phyloP scores from a whole-genome alignment of 2,329 filamentous ascomycete genomes.

The Emydomyces testavorans region DNA sequence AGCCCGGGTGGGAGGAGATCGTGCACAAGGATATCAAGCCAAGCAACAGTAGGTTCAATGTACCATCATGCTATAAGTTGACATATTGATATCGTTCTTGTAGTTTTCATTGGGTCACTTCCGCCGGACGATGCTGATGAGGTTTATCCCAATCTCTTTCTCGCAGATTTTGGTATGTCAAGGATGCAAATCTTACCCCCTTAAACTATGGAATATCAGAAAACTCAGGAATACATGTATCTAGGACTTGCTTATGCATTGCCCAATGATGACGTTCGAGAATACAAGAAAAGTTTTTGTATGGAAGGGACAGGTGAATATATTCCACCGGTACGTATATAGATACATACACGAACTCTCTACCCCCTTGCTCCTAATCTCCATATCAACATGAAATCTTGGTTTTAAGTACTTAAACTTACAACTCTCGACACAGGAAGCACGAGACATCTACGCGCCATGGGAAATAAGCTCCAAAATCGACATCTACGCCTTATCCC shows the following conservation, averaged over 20 bases:
- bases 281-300: conserved; percentile 7
- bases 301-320: conserved; percentile 6
- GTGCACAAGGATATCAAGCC: conserved; percentile 13
- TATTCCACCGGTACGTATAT: conserved; percentile 10
- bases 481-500: conserved; percentile 11
- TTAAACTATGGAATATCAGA: too few species aligned
- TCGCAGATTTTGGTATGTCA: conserved; percentile 11
- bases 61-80: too few species aligned
- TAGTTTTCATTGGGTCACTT: conserved; percentile 8
- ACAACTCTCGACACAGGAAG: conserved; percentile 6
- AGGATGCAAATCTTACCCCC: neutral
- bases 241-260: conserved; percentile 11
- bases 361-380: neutral
- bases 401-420: neutral
- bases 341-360: too few species aligned
- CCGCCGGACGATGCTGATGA: conserved; percentile 8
- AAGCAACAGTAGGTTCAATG: conserved; percentile 10
- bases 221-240: too few species aligned
- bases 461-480: conserved; percentile 6
- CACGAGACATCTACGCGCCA: neutral
- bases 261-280: conserved; percentile 12
- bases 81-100: too few species aligned
- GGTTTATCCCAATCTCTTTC: conserved; percentile 10
- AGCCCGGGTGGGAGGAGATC: conserved; percentile 13
- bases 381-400: too few species aligned